Percentiles rank a stretch among this genome's conserved stretches.
Conservation (phyloP, 805 yeast genomes). For the Wickerhamiella siamensis region DNA sequence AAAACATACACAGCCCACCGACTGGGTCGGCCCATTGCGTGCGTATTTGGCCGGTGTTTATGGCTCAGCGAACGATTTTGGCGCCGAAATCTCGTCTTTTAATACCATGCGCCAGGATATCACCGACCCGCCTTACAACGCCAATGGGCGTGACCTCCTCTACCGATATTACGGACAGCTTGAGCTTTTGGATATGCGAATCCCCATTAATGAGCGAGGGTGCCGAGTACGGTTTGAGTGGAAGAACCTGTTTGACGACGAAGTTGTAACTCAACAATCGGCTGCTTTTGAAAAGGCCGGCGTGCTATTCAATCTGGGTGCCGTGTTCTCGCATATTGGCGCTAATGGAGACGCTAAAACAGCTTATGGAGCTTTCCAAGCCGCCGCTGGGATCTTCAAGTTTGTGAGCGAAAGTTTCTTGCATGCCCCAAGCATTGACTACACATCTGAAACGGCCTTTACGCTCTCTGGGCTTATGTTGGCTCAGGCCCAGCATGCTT, state of each 20-base stretch:
- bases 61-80: constrained; percentile 45
- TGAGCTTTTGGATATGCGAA: constrained; percentile 61
- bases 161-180: constrained; percentile 67
- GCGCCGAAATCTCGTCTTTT: constrained; percentile 39
- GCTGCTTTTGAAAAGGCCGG: constrained; percentile 84
- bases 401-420: constrained; percentile 66
- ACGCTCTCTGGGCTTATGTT: constrained; percentile 53
- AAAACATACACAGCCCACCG: constrained; percentile 39
- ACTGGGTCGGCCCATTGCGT: constrained; percentile 52
- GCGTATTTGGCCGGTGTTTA: constrained; percentile 45
- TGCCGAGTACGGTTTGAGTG: constrained; percentile 56
- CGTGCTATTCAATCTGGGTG: constrained; percentile 62
- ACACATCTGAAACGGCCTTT: constrained; percentile 50
- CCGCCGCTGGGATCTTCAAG: constrained; percentile 63
- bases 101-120: constrained; percentile 47
- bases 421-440: constrained; percentile 76
- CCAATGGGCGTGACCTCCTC: constrained; percentile 38
- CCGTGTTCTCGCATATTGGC: constrained; percentile 38
- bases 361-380: constrained; percentile 49
- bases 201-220: constrained; percentile 49
- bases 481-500: constrained; percentile 83
- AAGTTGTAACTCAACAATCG: constrained; percentile 43
- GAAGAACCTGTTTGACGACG: constrained; percentile 52
- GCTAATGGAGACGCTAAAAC: constrained; percentile 34
- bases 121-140: constrained; percentile 28